These are phyloP conservation scores for Aspergillus aculeatinus DNA, from an alignment of 2,329 filamentous ascomycete species.

Conservation along the genomic window DNA sequence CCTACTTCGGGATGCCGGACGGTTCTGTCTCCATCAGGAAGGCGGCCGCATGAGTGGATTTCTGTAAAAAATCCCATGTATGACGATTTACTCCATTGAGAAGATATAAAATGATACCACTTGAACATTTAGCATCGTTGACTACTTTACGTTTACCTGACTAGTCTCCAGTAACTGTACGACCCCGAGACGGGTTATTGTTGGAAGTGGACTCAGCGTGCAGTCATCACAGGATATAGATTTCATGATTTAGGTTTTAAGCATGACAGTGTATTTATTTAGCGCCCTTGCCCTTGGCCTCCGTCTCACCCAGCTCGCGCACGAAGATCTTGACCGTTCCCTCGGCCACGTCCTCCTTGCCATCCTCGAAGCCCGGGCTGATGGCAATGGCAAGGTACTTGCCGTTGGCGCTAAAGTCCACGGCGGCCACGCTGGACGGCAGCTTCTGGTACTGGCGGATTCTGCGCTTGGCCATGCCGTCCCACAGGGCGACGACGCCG, in stretches of 20 bases:
- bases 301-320: constrained; percentile 78
- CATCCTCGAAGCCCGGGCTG: constrained; percentile 85
- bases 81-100: neutral
- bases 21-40: constrained; percentile 62
- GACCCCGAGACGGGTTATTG: neutral
- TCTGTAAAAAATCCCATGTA: neutral
- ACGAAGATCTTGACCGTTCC: constrained; percentile 76
- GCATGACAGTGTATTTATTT: constrained; percentile 51
- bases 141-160: constrained; percentile 2
- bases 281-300: constrained; percentile 80
- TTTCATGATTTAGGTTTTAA: neutral
- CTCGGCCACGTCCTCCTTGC: constrained; percentile 71
- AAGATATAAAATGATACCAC: constrained; percentile 21
- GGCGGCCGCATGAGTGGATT: constrained; percentile 27
- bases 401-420: constrained; percentile 76
- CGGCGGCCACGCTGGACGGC: constrained; percentile 70
- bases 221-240: constrained; percentile 14
- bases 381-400: constrained; percentile 75
- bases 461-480: constrained; percentile 83
- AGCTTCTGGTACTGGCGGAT: constrained; percentile 88
- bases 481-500: constrained; percentile 89
- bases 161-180: constrained; percentile 7
- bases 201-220: neutral
- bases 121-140: constrained; percentile 15
- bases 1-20: constrained; percentile 90